Evolutionary conservation across 306 rosid genomes (phyloP).

Genomic region (Trichosanthes cucumerina): DNA sequence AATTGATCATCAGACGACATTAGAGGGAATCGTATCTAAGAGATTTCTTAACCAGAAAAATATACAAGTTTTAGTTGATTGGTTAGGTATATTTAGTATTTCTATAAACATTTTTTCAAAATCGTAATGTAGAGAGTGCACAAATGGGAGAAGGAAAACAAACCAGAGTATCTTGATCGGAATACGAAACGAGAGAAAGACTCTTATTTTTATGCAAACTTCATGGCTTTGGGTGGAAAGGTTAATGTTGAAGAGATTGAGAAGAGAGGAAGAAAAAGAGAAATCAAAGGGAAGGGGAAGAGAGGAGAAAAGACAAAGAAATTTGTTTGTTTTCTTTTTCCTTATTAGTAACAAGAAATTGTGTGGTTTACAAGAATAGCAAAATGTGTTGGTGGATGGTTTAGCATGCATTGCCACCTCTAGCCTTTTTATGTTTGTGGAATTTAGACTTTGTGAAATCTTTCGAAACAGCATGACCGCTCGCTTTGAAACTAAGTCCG

Average conservation of each 20-base stretch:
- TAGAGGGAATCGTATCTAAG: not conserved
- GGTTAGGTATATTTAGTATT: not conserved
- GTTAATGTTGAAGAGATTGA: not conserved
- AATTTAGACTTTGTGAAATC: not conserved
- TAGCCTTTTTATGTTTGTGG: not conserved
- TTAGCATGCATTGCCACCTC: not conserved
- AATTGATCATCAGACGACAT: not conserved
- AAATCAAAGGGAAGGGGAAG: not conserved
- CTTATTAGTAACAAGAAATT: not conserved
- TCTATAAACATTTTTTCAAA: not conserved
- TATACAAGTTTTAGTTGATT: not conserved
- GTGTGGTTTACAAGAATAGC: conserved; percentile 7
- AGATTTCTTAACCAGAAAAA: not conserved
- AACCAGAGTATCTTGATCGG: not conserved
- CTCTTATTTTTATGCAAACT: not conserved
- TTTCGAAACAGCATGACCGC: not conserved
- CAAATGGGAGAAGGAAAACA: not conserved
- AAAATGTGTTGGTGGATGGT: conserved; percentile 5
- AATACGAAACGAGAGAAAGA: not conserved
- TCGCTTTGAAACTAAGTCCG: not conserved
- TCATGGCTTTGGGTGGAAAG: not conserved
- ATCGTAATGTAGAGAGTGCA: not conserved
- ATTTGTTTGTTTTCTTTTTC: not conserved
- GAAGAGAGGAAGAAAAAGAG: not conserved
- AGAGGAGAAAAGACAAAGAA: conserved; percentile 9